These are phyloP conservation scores for Lecanosticta acicola DNA, from an alignment of 2,329 filamentous ascomycete genomes.

Conservation along the genomic window DNA sequence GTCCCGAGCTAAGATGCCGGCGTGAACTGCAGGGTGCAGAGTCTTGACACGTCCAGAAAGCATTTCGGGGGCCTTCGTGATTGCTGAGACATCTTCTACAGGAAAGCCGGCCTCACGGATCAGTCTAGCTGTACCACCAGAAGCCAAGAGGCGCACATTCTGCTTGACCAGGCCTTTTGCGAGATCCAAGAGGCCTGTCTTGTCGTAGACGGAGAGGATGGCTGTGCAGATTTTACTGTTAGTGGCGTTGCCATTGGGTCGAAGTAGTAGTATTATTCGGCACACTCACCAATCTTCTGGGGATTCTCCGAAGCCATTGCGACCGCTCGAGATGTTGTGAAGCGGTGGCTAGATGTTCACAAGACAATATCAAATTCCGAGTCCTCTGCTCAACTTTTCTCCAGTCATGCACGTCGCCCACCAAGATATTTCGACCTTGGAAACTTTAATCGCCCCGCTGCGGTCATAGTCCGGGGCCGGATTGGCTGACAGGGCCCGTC, in stretches of 20 bases:
- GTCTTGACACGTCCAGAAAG: conserved; percentile 90
- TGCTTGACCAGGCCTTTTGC: conserved; percentile 85
- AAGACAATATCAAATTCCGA: background rate
- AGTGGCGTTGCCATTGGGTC: background rate
- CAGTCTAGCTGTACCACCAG: conserved; percentile 91
- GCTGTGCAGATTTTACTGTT: conserved; percentile 42
- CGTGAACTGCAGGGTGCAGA: conserved; percentile 72
- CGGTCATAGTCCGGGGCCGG: too few species aligned
- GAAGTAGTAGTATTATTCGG: background rate
- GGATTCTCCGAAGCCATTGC: conserved; percentile 20
- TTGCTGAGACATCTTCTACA: conserved; percentile 95
- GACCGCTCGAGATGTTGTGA: background rate
- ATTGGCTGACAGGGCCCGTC: too few species aligned
- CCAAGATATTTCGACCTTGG: too few species aligned
- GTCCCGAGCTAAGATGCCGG: conserved; percentile 86
- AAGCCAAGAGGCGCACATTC: conserved; percentile 87
- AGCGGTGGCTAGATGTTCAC: background rate
- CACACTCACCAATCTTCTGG: conserved; percentile 23
- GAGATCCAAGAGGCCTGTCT: conserved; percentile 89
- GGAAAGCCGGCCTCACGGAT: conserved; percentile 93
- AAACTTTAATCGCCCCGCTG: too few species aligned
- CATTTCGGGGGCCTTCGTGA: conserved; percentile 94
- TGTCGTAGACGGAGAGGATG: conserved; percentile 97
- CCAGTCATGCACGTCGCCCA: too few species aligned
- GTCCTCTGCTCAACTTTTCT: too few species aligned